phyloP scores from a whole-genome alignment of 2,329 filamentous ascomycete species.

The Sporothrix mexicana region DNA sequence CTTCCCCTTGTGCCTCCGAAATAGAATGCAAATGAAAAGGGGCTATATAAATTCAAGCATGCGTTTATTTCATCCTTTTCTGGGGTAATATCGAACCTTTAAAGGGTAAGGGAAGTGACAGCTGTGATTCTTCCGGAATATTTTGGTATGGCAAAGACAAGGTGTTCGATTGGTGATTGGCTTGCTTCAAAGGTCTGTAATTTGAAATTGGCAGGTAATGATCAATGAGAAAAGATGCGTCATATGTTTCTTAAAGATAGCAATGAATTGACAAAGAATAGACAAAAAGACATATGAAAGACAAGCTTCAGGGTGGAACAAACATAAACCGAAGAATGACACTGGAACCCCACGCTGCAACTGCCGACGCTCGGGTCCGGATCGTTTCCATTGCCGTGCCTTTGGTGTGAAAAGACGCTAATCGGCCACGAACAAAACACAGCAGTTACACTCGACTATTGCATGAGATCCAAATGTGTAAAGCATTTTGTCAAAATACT shows the following conservation, averaged over 20 bases:
- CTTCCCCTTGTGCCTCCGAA: background rate
- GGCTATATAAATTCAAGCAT: constrained; percentile 5
- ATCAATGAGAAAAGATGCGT: background rate
- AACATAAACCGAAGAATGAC: constrained; percentile 5
- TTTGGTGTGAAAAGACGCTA: background rate
- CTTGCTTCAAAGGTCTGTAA: background rate
- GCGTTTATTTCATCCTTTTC: background rate
- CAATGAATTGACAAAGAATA: background rate
- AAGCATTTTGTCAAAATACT: background rate
- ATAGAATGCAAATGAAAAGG: constrained; percentile 4
- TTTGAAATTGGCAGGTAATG: background rate
- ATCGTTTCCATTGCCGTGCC: constrained; percentile 23
- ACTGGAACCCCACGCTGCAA: constrained; percentile 22
- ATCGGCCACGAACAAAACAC: background rate
- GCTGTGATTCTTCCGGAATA: background rate
- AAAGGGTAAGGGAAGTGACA: background rate
- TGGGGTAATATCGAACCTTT: background rate
- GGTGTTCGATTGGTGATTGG: background rate
- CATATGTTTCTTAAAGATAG: background rate
- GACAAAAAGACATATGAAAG: constrained; percentile 10
- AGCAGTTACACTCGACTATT: background rate
- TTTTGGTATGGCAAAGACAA: background rate
- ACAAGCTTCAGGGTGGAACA: background rate
- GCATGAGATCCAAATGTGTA: background rate
- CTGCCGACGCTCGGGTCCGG: constrained; percentile 23